Evolutionary conservation across 768 basidiomycete species (phyloP), one percentile per base, ranked within the genome.

Genomic region (Rhodotorula toruloides): DNA sequence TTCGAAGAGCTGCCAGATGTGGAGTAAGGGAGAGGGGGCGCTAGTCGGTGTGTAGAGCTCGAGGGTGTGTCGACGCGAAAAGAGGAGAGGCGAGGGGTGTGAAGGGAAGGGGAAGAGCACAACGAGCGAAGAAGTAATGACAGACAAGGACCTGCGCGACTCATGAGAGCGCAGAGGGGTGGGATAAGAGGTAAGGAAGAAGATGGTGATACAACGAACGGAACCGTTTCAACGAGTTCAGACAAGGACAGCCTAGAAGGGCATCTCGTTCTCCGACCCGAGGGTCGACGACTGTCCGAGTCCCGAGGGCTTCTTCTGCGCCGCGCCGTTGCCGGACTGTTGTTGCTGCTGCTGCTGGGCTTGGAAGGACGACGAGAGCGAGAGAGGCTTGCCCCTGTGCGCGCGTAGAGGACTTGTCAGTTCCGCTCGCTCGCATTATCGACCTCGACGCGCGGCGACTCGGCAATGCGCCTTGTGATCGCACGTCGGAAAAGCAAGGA

Each of bases 311-410:
- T 67, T 67, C 27, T 54, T 48, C 48, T 59, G 62, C 17, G 34
- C 36, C 53, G 44, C 1, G 31, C 29, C 34, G 50, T 17, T n/a
- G 19, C 37, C 36, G 13, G 21, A 10, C 14, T n/a, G 37, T 42
- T 49, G 48, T 22, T 49, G 49, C n/a, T n/a, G n/a, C n/a, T n/a
- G n/a, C n/a, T n/a, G n/a, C 13, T 46, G 44, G 3, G 63, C 61
- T 53, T 71, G 69, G 70, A 75, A 75, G 4, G 72, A 73, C 25
- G 64, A 65, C 27, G 72, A 71, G 53, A 75, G 73, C 22, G 73
- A 72, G 37, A 74, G 58, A 31, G 74, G 74, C 65, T 74, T 74
- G 42, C 74, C 74, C 67, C 74, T 75, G 67, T 12, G 49, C 4
- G 27, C 9, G 56, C 2, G 27, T 6, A 2, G 31, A 13, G 21